phyloP scores from a whole-genome alignment of 805 yeast species.

The Candida suzukii region DNA sequence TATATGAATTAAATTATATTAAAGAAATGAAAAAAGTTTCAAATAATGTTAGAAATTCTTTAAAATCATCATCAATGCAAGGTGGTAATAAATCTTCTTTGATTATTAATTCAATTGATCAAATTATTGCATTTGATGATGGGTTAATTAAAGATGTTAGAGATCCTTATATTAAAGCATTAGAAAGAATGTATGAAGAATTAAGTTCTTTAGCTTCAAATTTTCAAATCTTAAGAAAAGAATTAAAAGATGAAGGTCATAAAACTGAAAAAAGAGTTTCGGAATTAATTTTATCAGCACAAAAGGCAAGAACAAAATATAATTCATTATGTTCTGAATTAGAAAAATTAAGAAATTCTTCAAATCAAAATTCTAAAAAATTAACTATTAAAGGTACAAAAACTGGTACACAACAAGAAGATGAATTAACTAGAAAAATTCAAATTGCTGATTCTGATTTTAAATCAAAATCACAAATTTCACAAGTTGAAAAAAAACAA shows the following conservation, averaged over 20 bases:
- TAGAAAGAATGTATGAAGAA: slow-evolving; percentile 84
- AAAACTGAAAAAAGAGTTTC: slow-evolving; percentile 76
- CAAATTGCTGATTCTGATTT: slow-evolving; percentile 84
- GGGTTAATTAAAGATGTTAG: slow-evolving; percentile 60
- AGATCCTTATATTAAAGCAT: slow-evolving; percentile 66
- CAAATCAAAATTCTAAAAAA: slow-evolving; percentile 81
- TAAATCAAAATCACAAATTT: slow-evolving; percentile 63
- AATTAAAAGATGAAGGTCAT: slow-evolving; percentile 73
- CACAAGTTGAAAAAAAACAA: slow-evolving; percentile 68
- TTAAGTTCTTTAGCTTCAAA: slow-evolving; percentile 62
- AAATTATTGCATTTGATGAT: slow-evolving; percentile 72
- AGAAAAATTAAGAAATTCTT: slow-evolving; percentile 63
- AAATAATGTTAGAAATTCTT: slow-evolving; percentile 30
- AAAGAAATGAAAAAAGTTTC: slow-evolving; percentile 69
- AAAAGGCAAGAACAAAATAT: slow-evolving; percentile 78
- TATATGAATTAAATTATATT: slow-evolving; percentile 71
- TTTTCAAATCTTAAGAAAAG: slow-evolving; percentile 66
- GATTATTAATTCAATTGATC: slow-evolving; percentile 60
- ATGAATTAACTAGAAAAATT: slow-evolving; percentile 74
- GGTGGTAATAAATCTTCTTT: slow-evolving; percentile 29
- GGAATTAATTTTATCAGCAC: slow-evolving; percentile 79
- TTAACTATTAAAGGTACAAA: slow-evolving; percentile 75
- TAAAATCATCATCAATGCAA: slow-evolving; percentile 41
- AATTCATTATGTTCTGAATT: slow-evolving; percentile 77
- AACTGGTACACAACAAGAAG: slow-evolving; percentile 83